Evolutionary conservation across 2,329 filamentous ascomycete species (phyloP), one percentile per base, ranked within the genome.

Genomic region (Trichophyton equinum): DNA sequence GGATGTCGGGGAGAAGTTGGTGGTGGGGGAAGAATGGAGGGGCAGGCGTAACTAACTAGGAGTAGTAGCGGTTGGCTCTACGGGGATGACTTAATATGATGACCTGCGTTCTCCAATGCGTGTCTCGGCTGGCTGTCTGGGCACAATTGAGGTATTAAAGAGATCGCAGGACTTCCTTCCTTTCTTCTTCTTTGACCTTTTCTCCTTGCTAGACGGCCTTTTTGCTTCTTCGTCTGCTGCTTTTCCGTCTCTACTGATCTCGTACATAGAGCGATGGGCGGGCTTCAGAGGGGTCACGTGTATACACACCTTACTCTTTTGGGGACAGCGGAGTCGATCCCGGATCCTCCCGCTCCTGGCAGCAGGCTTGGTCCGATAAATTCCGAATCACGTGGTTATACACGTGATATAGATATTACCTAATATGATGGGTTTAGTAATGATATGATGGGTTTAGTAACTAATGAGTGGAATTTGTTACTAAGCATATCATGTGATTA

Each of bases 21-120:
- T 55, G 61, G 61, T 58, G 61, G 49, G 25, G 58, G 38, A 53
- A 38, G 13, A 44, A 44, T 20, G 30, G 51, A 58, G 56, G 56
- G 56, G 22, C 40, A 60, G 36, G 9, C 33, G 8, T 38, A 38
- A 13, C 33, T 13, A 13, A 22, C 22, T 22, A 22, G 22, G 2
- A 2, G 9, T 38, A 13, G 33, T 13, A 13, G 33, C 13, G 13
- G 33, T 38, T 38, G 33, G 33, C 33, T 38, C 33, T 38, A 38
- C 13, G 11, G 33, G 33, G 33, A 38, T 38, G 33, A 38, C 33
- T 38, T 38, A 38, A 38, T 38, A 38, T 13, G 33, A 40, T 59
- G 47, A 62, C 60, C 56, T 59, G 53, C 25, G n/a, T 36, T 36
- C 22, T 51, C 11, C 46, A 4, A 38, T 51, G 46, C 46, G 22